Base-by-base conservation (phyloP, 139 green algal species). In the Ettlia oleoabundans region DNA sequence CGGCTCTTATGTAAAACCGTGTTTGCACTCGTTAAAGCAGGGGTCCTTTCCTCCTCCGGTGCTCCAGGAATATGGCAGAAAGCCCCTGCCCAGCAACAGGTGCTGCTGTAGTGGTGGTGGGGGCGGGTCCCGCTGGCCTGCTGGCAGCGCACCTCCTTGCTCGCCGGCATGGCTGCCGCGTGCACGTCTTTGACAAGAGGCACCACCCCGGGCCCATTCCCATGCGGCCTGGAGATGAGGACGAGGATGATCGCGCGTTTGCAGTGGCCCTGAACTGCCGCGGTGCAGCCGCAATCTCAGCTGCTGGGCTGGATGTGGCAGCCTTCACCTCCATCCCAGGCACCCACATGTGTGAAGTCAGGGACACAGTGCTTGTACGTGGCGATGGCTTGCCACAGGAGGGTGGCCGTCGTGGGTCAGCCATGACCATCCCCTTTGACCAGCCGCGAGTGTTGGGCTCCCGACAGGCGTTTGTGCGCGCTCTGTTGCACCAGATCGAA, bases 401-500 rank as follows among this genome's bases (percentile, higher is more conserved):
- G 21, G 41, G 15, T 35, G 69, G 69, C 69, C 15, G 1, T 9
- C 3, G 28, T 18, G 69, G 69, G 2, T 42, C 42, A 47, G 22
- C 33, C 32, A 33, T 26, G 22, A 6, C 3, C 1, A 3, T 67
- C 42, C 22, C 22, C 7, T 40, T 79, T 2, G 4, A 15, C 19
- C 8, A 67, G 42, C 72, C 37, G 22, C 52, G 72, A 7, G 42
- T 79, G 72, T 15, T 79, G 72, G 72, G 72, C 15, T 37, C 51
- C 33, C 72, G 72, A 47, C 72, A 79, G 33, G 47, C 72, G 24
- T 67, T 53, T 52, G 52, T 66, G 32, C 30, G 33, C 6, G 51
- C 35, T 22, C 61, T 79, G 72, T 15, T 79, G 33, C 42, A 63
- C 28, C 51, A 79, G 51, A 51, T 76, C 32, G 72, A 58, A 7